Base-by-base conservation (phyloP, 306 rosid species). In the Sechiopsis laciniata region DNA sequence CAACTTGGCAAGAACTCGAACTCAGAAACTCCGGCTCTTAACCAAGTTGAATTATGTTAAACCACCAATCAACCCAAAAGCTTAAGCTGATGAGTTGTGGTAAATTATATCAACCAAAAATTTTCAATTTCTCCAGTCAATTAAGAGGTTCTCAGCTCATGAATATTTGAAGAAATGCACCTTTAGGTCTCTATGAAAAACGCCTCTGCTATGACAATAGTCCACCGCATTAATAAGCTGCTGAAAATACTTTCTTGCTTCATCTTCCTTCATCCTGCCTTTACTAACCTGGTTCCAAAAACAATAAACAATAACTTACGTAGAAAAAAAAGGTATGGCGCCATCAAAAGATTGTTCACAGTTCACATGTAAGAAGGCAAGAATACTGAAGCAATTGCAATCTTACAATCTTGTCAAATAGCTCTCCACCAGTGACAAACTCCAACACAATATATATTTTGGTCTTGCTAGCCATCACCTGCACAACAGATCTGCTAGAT, bases 381-480 rank as follows among this genome's bases (percentile, higher is more conserved):
- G 55, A 58, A 57, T 45, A 63, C 53, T 72, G n/a, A 75, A 46
- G 61, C 54, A 8, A 80, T 24, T 73, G 71, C 51, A 6, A 63
- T 63, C 98, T 86, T 87, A 94, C 98, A 83, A 94, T 94, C 86
- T 86, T 89, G 84, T 90, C 96, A 74, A 94, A 94, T 46, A 94
- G 83, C 77, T 94, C 98, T 71, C 98, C 98, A 55, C 98, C 98
- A 10, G 96, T 94, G 73, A 94, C 96, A 71, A 88, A 83, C 80
- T 94, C 97, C 90, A 90, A 61, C 50, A 94, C 98, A 55, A 90
- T 94, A 80, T 90, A 94, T 79, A 94, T 90, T 80, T 90, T 94
- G 32, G 96, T 81, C 85, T 72, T 94, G 95, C 96, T 94, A 73
- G 97, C 98, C 94, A 90, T 94, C 72, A 90, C 97, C 98, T 94